phyloP scores from a whole-genome alignment of 352 stramenopile genomes.

The Pythium plurisporium region DNA sequence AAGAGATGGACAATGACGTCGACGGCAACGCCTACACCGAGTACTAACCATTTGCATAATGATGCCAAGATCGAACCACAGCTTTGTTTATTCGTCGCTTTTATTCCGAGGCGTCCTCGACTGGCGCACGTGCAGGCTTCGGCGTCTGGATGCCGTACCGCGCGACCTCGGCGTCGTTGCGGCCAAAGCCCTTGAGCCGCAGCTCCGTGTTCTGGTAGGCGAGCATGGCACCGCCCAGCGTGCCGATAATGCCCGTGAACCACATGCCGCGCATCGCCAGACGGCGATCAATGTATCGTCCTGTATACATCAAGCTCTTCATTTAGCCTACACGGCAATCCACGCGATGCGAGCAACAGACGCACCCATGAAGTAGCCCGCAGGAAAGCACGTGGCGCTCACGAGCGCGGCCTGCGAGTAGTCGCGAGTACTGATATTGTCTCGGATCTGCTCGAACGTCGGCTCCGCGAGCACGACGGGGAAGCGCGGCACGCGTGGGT shows the following conservation, averaged over 20 bases:
- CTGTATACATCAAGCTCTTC: too few relatives aligned
- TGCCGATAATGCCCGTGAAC: constrained; percentile 71
- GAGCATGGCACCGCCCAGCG: constrained; percentile 48
- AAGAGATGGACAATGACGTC: constrained; percentile 49
- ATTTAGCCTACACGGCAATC: background rate
- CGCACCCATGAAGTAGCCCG: constrained; percentile 70
- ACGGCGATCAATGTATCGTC: constrained; percentile 49
- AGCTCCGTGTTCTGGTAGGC: constrained; percentile 80
- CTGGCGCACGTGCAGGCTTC: background rate
- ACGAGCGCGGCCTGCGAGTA: constrained; percentile 39
- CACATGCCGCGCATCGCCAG: constrained; percentile 64
- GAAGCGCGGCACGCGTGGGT: constrained; percentile 61
- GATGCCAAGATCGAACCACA: background rate
- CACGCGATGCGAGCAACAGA: background rate
- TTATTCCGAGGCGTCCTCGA: background rate
- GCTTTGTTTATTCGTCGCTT: constrained; percentile 2
- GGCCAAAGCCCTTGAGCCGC: constrained; percentile 70
- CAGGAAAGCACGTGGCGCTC: constrained; percentile 47
- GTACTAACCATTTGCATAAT: constrained; percentile 9
- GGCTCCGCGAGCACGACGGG: constrained; percentile 61
- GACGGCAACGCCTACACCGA: constrained; percentile 12
- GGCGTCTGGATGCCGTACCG: constrained; percentile 29
- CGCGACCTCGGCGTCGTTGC: constrained; percentile 66
- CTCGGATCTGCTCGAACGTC: constrained; percentile 50
- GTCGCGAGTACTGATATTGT: constrained; percentile 54